A percentile compares a stretch with the other conserved stretches of the same genome.
Conservation (phyloP, 768 basidiomycete species). For the Thelephora ganbajun region DNA sequence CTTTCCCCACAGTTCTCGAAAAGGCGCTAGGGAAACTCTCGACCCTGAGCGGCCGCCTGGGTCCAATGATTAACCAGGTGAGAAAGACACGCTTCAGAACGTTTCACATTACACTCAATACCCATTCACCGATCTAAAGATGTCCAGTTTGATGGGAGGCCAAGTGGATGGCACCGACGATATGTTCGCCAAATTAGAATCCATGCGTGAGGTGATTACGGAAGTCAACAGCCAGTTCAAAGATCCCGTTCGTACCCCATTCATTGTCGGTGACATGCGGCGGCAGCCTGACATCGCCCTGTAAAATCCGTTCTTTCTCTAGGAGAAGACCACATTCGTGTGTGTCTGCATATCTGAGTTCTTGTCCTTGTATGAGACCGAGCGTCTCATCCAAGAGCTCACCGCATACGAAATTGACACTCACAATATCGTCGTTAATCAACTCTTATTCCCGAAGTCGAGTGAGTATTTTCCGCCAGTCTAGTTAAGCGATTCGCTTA, state of each 20-base stretch:
- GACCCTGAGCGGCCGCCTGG: constrained; percentile 85
- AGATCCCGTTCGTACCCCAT: constrained; percentile 59
- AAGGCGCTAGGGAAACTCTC: constrained; percentile 94
- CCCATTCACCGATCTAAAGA: constrained; percentile 26
- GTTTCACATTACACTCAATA: background rate
- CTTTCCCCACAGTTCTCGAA: constrained; percentile 96
- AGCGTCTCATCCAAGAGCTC: constrained; percentile 91
- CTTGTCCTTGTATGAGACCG: constrained; percentile 95
- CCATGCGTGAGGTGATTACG: constrained; percentile 92
- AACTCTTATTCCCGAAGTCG: constrained; percentile 85
- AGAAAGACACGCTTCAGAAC: background rate
- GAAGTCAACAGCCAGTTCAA: constrained; percentile 99
- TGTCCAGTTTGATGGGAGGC: constrained; percentile 95
- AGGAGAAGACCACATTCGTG: constrained; percentile 99
- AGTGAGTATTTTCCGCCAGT: constrained; percentile 32
- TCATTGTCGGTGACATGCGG: background rate
- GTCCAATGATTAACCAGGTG: constrained; percentile 89
- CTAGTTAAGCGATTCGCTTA: background rate
- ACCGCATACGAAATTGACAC: constrained; percentile 94
- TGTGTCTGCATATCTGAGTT: constrained; percentile 99
- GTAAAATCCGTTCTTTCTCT: background rate
- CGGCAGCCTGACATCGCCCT: background rate
- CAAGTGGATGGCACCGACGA: constrained; percentile 86
- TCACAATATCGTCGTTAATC: constrained; percentile 98
- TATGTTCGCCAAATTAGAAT: constrained; percentile 97